These are phyloP conservation scores for Primulina eburnea DNA, from an alignment of 257 asterid genomes.

Conservation along the genomic window DNA sequence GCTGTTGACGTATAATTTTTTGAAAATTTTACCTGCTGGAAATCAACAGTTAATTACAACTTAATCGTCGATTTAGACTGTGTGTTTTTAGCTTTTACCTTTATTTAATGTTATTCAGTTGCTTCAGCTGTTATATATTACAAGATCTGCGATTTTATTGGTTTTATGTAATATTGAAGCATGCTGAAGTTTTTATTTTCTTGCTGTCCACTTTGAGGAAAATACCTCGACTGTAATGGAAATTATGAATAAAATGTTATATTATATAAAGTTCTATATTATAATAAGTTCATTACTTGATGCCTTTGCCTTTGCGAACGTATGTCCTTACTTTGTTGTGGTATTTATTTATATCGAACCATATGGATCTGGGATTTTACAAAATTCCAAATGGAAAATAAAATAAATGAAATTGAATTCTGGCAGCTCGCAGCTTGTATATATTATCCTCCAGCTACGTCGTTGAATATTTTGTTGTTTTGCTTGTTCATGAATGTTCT, in stretches of 20 bases:
- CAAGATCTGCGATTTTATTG: neutral
- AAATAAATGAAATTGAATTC: neutral
- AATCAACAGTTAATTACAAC: neutral
- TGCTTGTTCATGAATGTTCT: too few species aligned
- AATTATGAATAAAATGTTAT: too few species aligned
- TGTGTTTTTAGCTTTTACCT: neutral
- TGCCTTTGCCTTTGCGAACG: neutral
- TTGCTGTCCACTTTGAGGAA: neutral
- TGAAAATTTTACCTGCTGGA: too few species aligned
- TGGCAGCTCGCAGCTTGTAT: neutral
- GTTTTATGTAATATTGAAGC: neutral
- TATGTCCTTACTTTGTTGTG: neutral
- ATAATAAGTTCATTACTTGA: neutral
- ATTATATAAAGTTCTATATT: too few species aligned
- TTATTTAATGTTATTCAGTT: too few species aligned
- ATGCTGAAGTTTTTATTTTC: neutral
- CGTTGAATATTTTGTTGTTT: too few species aligned
- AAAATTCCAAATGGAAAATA: too few species aligned
- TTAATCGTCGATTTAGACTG: neutral
- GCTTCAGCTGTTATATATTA: neutral
- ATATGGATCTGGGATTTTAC: neutral
- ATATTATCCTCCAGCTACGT: too few species aligned
- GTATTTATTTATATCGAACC: too few species aligned
- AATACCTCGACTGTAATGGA: neutral
- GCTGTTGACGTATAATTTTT: neutral